Conservation (phyloP, 805 yeast genomes). For the Wickerhamomyces pijperi region DNA sequence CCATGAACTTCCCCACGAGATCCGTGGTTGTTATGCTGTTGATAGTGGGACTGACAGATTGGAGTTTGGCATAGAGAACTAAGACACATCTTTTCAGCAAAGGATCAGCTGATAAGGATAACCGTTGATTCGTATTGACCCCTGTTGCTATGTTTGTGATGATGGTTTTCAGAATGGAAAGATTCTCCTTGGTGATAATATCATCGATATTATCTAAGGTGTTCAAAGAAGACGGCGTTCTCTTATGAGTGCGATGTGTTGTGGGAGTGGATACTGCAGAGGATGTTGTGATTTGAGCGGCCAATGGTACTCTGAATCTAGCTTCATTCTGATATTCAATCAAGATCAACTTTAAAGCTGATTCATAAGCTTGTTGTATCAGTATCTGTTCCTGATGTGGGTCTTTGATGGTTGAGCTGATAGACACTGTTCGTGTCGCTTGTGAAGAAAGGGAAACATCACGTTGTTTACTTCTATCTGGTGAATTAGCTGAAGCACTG, state of each 20-base stretch:
- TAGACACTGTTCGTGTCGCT: not conserved
- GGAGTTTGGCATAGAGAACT: constrained; percentile 32
- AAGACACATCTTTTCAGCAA: constrained; percentile 46
- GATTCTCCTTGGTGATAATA: constrained; percentile 23
- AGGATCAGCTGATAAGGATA: constrained; percentile 27
- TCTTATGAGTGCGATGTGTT: constrained; percentile 16
- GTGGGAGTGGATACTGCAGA: constrained; percentile 5
- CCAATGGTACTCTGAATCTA: constrained; percentile 30
- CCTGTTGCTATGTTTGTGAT: constrained; percentile 38
- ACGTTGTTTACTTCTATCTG: no score
- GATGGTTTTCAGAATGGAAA: constrained; percentile 27
- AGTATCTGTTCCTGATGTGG: not conserved
- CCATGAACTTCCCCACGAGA: constrained; percentile 39
- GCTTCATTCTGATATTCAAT: constrained; percentile 57
- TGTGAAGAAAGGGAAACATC: not conserved
- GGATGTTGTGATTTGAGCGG: constrained; percentile 5
- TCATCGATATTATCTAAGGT: constrained; percentile 19
- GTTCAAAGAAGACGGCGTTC: constrained; percentile 20
- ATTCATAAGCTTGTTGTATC: constrained; percentile 30
- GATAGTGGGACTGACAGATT: constrained; percentile 34
- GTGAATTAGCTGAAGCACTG: no score
- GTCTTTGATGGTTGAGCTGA: not conserved
- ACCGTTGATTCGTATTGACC: constrained; percentile 12
- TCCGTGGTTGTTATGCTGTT: constrained; percentile 25
- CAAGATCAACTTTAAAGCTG: constrained; percentile 42